These are phyloP conservation scores for Lupinus albus DNA, from an alignment of 306 rosid genomes.

Conservation along the genomic window DNA sequence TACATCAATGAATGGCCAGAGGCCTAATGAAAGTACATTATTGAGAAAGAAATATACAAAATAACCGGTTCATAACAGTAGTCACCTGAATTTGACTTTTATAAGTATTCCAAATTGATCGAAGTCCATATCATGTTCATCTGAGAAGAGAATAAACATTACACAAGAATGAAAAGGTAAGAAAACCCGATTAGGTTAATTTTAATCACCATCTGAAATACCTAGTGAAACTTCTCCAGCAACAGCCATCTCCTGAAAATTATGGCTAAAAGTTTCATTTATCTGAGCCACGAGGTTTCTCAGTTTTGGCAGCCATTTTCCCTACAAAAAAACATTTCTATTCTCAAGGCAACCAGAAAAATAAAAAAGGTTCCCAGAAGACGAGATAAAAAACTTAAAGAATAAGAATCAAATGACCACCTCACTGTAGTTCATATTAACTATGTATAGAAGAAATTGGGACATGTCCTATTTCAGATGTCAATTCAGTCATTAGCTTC, in stretches of 20 bases:
- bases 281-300: conserved; percentile 85
- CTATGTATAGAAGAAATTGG: no score
- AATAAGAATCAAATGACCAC: background rate
- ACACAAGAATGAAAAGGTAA: conserved; percentile 34
- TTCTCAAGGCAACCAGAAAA: conserved; percentile 10
- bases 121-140: conserved; percentile 82
- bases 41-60: background rate
- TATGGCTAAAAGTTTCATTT: conserved; percentile 79
- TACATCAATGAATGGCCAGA: conserved; percentile 12
- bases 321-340: conserved; percentile 52
- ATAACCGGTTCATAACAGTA: conserved; percentile 17
- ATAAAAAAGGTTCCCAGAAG: background rate
- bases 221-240: conserved; percentile 98
- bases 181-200: conserved; percentile 24
- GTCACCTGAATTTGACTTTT: conserved; percentile 97
- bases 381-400: background rate
- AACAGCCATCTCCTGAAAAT: conserved; percentile 97
- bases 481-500: conserved; percentile 1
- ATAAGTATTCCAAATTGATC: conserved; percentile 84
- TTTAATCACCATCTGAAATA: conserved; percentile 38
- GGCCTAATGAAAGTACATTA: conserved; percentile 20
- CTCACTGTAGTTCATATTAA: background rate
- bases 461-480: no score
- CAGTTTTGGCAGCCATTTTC: conserved; percentile 84
- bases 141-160: conserved; percentile 54